Percentiles rank a stretch among this genome's conserved stretches.
phyloP scores from a whole-genome alignment of 1,284 basidiomycete species.

The Cerrena zonata region DNA sequence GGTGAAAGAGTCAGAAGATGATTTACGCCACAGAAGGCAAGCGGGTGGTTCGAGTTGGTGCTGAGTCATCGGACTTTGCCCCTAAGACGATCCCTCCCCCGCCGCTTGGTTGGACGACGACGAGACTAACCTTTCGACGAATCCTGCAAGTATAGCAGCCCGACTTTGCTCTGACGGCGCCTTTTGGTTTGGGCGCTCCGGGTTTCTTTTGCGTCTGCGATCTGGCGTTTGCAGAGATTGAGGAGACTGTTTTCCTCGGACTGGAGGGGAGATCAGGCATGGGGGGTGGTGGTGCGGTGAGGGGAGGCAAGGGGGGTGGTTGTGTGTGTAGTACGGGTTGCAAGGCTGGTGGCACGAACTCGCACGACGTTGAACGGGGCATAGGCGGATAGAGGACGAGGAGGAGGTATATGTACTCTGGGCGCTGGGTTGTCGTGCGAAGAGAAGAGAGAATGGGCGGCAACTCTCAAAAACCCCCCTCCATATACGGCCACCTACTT shows the following conservation, averaged over 20 bases:
- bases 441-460: slow-evolving; percentile 8
- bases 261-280: slow-evolving; percentile 33
- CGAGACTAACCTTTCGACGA: slow-evolving; percentile 60
- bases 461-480: not conserved
- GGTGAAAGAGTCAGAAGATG: slow-evolving; percentile 9
- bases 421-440: slow-evolving; percentile 27
- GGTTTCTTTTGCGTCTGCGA: slow-evolving; percentile 37
- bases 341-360: slow-evolving; percentile 19
- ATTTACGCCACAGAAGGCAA: slow-evolving; percentile 11
- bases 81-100: not conserved
- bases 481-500: slow-evolving; percentile 11
- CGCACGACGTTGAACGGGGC: slow-evolving; percentile 16
- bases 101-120: slow-evolving; percentile 15
- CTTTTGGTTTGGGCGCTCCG: slow-evolving; percentile 67
- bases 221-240: slow-evolving; percentile 27
- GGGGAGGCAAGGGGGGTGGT: slow-evolving; percentile 8
- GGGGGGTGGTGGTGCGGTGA: slow-evolving; percentile 9
- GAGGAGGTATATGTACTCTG: slow-evolving; percentile 29
- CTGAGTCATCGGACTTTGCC: not conserved
- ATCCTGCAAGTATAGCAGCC: slow-evolving; percentile 83
- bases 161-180: slow-evolving; percentile 73
- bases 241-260: slow-evolving; percentile 30
- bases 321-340: slow-evolving; percentile 5
- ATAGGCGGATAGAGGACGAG: slow-evolving; percentile 12
- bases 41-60: slow-evolving; percentile 13